Conservation (phyloP, 305 asterid species). For the Solanum hybrid region DNA sequence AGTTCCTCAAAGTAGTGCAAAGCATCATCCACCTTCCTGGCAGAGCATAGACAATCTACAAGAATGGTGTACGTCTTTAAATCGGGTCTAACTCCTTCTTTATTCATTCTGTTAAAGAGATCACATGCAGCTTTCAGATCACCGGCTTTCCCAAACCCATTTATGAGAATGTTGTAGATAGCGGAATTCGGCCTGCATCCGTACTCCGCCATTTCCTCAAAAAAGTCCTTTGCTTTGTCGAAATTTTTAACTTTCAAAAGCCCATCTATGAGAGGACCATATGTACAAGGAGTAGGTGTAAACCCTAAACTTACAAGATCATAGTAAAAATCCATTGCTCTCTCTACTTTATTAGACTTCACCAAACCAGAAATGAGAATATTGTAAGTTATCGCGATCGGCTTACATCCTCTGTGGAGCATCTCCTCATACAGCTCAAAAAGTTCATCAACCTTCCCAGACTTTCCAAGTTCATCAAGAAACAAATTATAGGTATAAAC, state of each 20-base stretch:
- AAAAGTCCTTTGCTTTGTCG: slow-evolving; percentile 57
- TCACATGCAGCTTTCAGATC: slow-evolving; percentile 56
- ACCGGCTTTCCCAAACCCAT: slow-evolving; percentile 86
- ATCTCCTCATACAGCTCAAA: slow-evolving; percentile 64
- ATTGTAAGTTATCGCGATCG: slow-evolving; percentile 66
- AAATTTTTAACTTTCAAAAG: slow-evolving; percentile 54
- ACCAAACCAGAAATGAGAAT: slow-evolving; percentile 79
- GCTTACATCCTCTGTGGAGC: slow-evolving; percentile 57
- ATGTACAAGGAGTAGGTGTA: slow-evolving; percentile 86
- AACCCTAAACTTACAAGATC: slow-evolving; percentile 76
- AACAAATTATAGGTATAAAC: slow-evolving; percentile 69
- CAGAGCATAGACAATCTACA: slow-evolving; percentile 63
- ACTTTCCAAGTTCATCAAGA: slow-evolving; percentile 80
- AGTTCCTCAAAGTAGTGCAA: slow-evolving; percentile 62
- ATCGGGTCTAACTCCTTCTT: slow-evolving; percentile 84
- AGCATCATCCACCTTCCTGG: slow-evolving; percentile 59
- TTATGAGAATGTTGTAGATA: slow-evolving; percentile 79
- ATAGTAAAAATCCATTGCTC: slow-evolving; percentile 65
- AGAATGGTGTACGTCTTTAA: slow-evolving; percentile 80
- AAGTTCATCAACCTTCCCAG: slow-evolving; percentile 57
- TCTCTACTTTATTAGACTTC: slow-evolving; percentile 53
- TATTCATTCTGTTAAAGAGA: slow-evolving; percentile 67
- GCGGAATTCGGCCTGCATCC: slow-evolving; percentile 81
- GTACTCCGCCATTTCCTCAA: slow-evolving; percentile 68
- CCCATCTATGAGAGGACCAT: slow-evolving; percentile 91